Percentiles rank a stretch among this genome's conserved stretches.
These are phyloP conservation scores for Scenedesmus sp. DNA, from an alignment of 163 green algal genomes.

Conservation along the genomic window DNA sequence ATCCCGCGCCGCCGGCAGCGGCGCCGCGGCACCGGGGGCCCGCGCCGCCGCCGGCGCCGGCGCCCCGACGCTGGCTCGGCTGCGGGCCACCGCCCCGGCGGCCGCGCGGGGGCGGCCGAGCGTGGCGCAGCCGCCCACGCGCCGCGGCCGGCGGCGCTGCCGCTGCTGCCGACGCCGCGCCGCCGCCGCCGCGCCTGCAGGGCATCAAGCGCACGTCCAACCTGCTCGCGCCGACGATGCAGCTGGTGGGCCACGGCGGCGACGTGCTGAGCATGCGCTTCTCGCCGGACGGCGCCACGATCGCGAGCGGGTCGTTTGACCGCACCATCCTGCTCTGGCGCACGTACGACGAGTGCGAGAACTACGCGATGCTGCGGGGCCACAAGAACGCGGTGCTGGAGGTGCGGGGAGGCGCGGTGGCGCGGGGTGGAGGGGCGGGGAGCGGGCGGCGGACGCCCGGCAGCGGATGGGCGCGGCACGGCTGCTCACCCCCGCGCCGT, in stretches of 20 bases:
- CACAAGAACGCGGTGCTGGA: conserved; percentile 93
- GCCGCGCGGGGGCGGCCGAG: too few relatives aligned
- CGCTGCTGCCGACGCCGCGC: not conserved
- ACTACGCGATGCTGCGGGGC: conserved; percentile 90
- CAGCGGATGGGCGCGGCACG: too few relatives aligned
- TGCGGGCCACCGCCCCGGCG: too few relatives aligned
- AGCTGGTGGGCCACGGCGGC: conserved; percentile 87
- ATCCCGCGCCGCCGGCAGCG: too few relatives aligned
- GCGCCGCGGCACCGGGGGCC: too few relatives aligned
- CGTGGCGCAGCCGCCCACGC: too few relatives aligned
- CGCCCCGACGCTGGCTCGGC: too few relatives aligned
- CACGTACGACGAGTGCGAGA: conserved; percentile 90
- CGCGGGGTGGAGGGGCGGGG: too few relatives aligned
- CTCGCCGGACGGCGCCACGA: conserved; percentile 76
- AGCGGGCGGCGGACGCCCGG: too few relatives aligned
- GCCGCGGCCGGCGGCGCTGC: not conserved
- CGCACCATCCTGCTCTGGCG: conserved; percentile 92
- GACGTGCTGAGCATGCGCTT: conserved; percentile 91
- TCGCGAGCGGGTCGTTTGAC: conserved; percentile 89
- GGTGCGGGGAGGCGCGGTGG: too few relatives aligned
- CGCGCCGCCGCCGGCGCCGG: too few relatives aligned
- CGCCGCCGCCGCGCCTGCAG: conserved; percentile 55
- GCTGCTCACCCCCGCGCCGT: conserved; percentile 51
- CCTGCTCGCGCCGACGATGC: conserved; percentile 93
- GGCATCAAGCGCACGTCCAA: conserved; percentile 77